These are phyloP conservation scores for Biscogniauxia mediterranea DNA, from an alignment of 2,329 filamentous ascomycete genomes.

Conservation along the genomic window DNA sequence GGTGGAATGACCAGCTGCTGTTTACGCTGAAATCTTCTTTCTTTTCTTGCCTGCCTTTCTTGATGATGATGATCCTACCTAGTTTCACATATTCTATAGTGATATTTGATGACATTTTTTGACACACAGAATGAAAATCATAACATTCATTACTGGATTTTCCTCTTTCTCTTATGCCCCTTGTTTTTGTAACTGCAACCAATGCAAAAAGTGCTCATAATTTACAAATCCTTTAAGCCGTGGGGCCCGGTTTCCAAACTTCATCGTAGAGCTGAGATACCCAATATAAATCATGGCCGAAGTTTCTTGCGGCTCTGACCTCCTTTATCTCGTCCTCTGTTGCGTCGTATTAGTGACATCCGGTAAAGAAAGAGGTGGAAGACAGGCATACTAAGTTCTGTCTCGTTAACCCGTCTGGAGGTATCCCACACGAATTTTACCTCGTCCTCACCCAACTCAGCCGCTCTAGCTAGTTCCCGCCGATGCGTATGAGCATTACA, in stretches of 20 bases:
- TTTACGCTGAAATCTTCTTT: too few species aligned
- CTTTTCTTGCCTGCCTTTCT: too few species aligned
- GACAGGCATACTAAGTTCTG: neutral
- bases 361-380: neutral
- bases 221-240: neutral
- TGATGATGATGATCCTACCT: too few species aligned
- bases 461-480: neutral
- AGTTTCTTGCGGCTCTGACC: neutral
- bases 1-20: too few species aligned
- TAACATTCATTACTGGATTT: too few species aligned
- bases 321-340: neutral
- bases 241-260: constrained; percentile 1
- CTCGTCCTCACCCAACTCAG: neutral
- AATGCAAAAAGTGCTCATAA: too few species aligned
- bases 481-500: neutral
- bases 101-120: too few species aligned
- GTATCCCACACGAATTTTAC: neutral
- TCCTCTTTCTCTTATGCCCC: too few species aligned
- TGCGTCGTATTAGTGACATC: neutral
- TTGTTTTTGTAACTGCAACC: too few species aligned
- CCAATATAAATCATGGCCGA: constrained; percentile 2
- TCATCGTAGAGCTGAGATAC: constrained; percentile 5
- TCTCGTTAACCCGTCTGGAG: neutral
- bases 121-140: too few species aligned
- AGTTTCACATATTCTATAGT: too few species aligned